Evolutionary conservation across 352 stramenopile genomes (phyloP).

Genomic region (Phytopythium delawarense): DNA sequence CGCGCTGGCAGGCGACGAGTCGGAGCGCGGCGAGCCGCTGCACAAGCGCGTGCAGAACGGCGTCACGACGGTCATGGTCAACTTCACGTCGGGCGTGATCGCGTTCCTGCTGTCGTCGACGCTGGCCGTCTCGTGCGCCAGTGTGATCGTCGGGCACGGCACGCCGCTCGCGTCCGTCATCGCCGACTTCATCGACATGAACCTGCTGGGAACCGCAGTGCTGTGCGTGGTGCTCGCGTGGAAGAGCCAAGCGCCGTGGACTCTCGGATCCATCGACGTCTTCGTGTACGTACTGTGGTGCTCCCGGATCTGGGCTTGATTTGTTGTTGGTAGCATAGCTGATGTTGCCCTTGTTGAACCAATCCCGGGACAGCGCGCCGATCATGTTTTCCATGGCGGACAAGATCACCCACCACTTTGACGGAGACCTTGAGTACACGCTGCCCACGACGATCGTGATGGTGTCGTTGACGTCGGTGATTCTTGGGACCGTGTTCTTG

Average conservation of each 20-base stretch:
- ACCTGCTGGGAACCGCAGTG: constrained; percentile 66
- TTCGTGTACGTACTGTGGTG: constrained; percentile 42
- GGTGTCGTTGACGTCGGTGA: constrained; percentile 58
- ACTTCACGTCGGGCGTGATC: constrained; percentile 70
- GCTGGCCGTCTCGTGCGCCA: constrained; percentile 73
- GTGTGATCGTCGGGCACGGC: constrained; percentile 66
- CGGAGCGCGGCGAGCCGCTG: constrained; percentile 7
- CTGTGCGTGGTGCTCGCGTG: constrained; percentile 70
- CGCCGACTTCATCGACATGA: constrained; percentile 83
- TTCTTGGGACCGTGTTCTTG: constrained; percentile 62
- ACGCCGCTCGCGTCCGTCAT: constrained; percentile 57
- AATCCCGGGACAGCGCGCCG: constrained; percentile 28
- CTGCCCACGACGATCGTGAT: constrained; percentile 73
- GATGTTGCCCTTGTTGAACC: too few species aligned
- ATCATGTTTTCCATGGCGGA: constrained; percentile 74
- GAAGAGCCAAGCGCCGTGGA: constrained; percentile 72
- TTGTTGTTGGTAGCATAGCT: too few species aligned
- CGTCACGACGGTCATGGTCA: constrained; percentile 39
- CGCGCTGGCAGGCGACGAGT: background rate
- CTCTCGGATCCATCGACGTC: constrained; percentile 71
- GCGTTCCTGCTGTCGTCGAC: constrained; percentile 77
- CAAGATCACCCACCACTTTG: constrained; percentile 53
- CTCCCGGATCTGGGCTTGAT: background rate
- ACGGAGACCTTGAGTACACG: constrained; percentile 55
- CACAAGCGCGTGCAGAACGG: constrained; percentile 16